Conservation (phyloP, 345 rosid genomes). For the Rhodamnia rubescens region DNA sequence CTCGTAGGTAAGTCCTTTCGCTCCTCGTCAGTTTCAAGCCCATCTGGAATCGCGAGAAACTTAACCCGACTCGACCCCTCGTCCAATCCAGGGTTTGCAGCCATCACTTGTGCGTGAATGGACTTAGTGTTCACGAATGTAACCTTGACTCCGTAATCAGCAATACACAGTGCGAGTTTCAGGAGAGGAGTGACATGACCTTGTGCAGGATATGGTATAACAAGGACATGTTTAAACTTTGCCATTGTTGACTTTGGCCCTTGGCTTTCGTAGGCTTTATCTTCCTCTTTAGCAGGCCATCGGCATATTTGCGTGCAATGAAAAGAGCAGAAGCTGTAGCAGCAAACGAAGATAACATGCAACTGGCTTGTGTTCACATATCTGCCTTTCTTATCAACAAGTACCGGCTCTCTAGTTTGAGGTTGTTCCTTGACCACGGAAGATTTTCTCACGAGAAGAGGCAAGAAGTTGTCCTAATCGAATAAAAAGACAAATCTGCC, state of each 20-base stretch:
- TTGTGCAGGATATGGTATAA: background rate
- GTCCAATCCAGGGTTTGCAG: background rate
- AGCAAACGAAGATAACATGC: background rate
- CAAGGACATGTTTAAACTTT: background rate
- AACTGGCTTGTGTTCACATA: background rate
- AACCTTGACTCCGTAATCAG: background rate
- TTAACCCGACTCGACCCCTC: background rate
- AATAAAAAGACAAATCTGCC: background rate
- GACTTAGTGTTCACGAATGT: background rate
- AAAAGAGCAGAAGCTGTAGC: background rate
- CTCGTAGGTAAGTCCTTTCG: background rate
- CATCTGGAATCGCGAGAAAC: conserved; percentile 13
- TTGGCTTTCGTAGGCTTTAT: background rate
- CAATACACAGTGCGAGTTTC: background rate
- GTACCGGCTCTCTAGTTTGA: background rate
- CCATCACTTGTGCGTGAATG: background rate
- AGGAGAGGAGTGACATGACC: background rate
- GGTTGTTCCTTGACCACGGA: background rate
- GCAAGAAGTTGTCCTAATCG: background rate
- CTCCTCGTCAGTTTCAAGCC: conserved; percentile 8
- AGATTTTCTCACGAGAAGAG: background rate
- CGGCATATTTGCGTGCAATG: background rate
- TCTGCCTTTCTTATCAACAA: background rate
- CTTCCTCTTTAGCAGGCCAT: background rate
- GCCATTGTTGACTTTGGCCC: background rate